Conservation (phyloP, 306 rosid genomes). For the Mimosa bimucronata region DNA sequence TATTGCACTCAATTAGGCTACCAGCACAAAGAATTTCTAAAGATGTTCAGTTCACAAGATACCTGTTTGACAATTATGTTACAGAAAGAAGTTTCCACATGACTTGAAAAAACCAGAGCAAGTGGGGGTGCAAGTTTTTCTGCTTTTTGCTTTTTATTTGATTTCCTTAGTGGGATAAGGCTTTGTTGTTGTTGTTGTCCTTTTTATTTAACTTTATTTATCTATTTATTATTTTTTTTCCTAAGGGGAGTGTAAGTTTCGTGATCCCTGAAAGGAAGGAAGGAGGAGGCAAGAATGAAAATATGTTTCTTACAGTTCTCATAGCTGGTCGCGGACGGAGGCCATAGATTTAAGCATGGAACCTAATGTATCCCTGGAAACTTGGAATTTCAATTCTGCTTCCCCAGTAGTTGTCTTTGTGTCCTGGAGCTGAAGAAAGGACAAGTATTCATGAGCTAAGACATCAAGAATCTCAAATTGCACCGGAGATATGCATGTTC, state of each 20-base stretch:
- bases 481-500: not conserved
- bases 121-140: not conserved
- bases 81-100: not conserved
- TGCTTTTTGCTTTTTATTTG: no score
- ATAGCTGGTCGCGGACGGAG: conserved; percentile 73
- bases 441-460: conserved; percentile 17
- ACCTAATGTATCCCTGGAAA: conserved; percentile 67
- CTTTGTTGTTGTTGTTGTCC: no score
- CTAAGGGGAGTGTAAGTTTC: not conserved
- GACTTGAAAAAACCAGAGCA: not conserved
- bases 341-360: conserved; percentile 80
- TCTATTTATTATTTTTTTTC: not conserved
- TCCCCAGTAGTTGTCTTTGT: conserved; percentile 71
- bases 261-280: not conserved
- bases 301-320: conserved; percentile 58
- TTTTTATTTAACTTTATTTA: not conserved
- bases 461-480: conserved; percentile 1
- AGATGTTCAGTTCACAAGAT: not conserved
- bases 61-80: no score
- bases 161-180: no score
- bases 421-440: conserved; percentile 68
- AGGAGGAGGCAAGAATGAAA: conserved; percentile 14
- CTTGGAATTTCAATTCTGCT: conserved; percentile 83
- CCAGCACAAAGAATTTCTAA: not conserved
- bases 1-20: not conserved